Percentiles rank a stretch among this genome's conserved stretches.
Conservation (phyloP, 257 asterid species). For the Fraxinus pennsylvanica region DNA sequence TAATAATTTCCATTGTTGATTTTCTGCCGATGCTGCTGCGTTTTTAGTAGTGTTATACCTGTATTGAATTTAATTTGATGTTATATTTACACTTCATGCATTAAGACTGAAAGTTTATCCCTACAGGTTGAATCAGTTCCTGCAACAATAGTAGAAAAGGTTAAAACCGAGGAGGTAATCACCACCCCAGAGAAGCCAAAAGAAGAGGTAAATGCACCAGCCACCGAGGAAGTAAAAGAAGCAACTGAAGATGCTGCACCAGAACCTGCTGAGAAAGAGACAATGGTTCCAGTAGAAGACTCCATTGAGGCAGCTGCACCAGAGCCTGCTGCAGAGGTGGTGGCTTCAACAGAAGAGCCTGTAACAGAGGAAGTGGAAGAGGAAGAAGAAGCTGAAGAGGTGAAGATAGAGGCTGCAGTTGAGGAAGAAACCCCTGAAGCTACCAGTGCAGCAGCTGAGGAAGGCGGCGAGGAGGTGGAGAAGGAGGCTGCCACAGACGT, state of each 20-base stretch:
- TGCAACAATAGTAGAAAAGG: constrained; percentile 23
- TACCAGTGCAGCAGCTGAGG: too few relatives aligned
- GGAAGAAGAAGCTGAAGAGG: not conserved
- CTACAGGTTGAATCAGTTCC: constrained; percentile 51
- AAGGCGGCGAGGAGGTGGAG: not conserved
- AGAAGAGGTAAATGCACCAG: constrained; percentile 21
- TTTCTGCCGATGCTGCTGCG: too few relatives aligned
- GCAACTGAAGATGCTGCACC: constrained; percentile 18
- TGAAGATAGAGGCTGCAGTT: not conserved
- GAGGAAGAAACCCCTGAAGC: not conserved
- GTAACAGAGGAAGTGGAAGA: too few relatives aligned
- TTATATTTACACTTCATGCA: not conserved
- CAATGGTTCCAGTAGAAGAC: constrained; percentile 6
- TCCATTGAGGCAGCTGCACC: constrained; percentile 5
- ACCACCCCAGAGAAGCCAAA: constrained; percentile 26
- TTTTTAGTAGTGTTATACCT: not conserved
- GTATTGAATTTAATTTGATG: too few relatives aligned
- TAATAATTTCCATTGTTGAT: too few relatives aligned
- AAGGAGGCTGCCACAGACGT: constrained; percentile 28
- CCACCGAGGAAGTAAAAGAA: constrained; percentile 5
- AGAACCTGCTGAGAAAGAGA: not conserved
- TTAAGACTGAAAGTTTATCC: not conserved
- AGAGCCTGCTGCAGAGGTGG: not conserved
- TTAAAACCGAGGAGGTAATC: constrained; percentile 30
- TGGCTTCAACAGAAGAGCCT: too few relatives aligned